Conservation (phyloP, 768 basidiomycete species). For the Lentinus tigrinus region DNA sequence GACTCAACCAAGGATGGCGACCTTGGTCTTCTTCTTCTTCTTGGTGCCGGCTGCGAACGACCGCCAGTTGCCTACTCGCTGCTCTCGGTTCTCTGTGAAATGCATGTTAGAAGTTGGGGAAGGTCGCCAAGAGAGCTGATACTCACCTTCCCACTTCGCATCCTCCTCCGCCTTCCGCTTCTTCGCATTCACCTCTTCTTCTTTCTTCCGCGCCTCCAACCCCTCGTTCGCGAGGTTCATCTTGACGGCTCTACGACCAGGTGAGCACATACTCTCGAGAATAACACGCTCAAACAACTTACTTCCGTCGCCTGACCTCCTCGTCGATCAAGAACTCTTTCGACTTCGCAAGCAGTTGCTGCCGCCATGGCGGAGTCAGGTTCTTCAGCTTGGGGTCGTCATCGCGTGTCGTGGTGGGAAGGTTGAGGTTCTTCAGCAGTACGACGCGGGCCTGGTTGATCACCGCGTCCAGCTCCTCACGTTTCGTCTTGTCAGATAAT, state of each 20-base stretch:
- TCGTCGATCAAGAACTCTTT: constrained; percentile 90
- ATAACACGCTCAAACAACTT: constrained; percentile 26
- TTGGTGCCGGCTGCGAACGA: constrained; percentile 62
- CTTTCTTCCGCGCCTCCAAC: constrained; percentile 89
- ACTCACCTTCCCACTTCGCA: constrained; percentile 82
- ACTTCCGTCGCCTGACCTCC: constrained; percentile 84
- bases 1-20: constrained; percentile 28
- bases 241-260: constrained; percentile 66
- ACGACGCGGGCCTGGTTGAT: constrained; percentile 72
- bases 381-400: constrained; percentile 56
- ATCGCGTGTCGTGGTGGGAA: constrained; percentile 60
- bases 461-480: constrained; percentile 78
- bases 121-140: not conserved
- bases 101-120: not conserved
- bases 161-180: constrained; percentile 92
- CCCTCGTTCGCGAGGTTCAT: constrained; percentile 92
- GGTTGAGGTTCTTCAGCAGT: constrained; percentile 59
- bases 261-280: not conserved
- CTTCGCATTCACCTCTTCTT: constrained; percentile 72
- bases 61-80: constrained; percentile 85
- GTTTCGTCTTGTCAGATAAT: constrained; percentile 72
- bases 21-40: constrained; percentile 84
- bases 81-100: constrained; percentile 51
- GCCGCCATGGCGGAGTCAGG: constrained; percentile 63
- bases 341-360: constrained; percentile 64